Evolutionary conservation across 2,329 filamentous ascomycete genomes (phyloP), one percentile per base, ranked within the genome.

Genomic region (Furcasterigmium furcatum): DNA sequence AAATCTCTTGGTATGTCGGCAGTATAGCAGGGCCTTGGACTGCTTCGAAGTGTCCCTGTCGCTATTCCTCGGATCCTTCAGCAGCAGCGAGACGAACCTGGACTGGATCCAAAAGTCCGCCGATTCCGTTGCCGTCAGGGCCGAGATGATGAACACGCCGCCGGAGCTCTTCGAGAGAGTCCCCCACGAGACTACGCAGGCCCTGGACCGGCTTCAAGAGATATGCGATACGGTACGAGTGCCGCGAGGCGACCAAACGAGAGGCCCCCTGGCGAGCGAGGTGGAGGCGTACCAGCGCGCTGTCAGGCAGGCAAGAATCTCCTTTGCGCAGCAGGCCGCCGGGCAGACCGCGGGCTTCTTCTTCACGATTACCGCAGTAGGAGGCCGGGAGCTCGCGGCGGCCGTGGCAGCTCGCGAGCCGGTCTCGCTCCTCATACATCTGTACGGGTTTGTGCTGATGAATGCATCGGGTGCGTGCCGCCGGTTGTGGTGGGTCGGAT

Each of bases 371-470:
- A 59, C 62, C 2, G 53, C 51, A 1, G 44, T 60, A 6, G 58
- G 57, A 2, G 64, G 65, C 1, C 54, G 49, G 3, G 59, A 58
- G 4, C 68, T 67, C 42, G 52, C 57, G 1, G 30, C 50, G 2
- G 61, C 60, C 3, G 36, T 68, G 30, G 58, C 56, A 42, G 45
- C 47, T 1, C 49, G 51, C 7, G 63, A 68, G 25, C 66, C 65
- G 0, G 54, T 70, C 29, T 57, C 64, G 9, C 43, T 70, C 25
- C 60, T 68, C 16, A 55, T 69, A 4, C 49, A 66, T 45, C 54
- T 67, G 55, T 62, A 65, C 39, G 69, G 65, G 63, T 57, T 59
- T 1, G 63, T 68, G 16, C 54, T 67, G 42, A 50, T 69, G 14
- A 47, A 60, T 18, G 19, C n/a, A n/a, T 14, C 34, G 24, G 19